Evolutionary conservation across 148 eudicot species (phyloP), one percentile per base, ranked within the genome.

Genomic region (Rhododendron molle): DNA sequence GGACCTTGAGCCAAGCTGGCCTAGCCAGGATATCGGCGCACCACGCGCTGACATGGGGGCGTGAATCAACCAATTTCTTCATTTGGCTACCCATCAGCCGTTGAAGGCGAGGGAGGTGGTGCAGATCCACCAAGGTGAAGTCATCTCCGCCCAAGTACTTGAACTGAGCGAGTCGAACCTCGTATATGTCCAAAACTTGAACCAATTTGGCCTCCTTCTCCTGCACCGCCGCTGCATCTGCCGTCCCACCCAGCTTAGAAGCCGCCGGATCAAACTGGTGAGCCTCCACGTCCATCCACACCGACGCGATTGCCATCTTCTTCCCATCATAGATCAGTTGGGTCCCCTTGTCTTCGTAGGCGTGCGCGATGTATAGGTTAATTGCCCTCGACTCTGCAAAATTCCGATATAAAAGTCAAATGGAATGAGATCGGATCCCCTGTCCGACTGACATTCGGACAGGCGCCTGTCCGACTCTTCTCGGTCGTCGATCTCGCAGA

Each of bases 51-150:
- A 54, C 60, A 54, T 16, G 60, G 60, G 60, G 60, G 20, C 60
- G 60, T 54, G 60, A 54, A 54, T 54, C 60, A 54, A 54, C 16
- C 3, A 54, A 0, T 16, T 54, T 54, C 60, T 54, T 54, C 20
- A 16, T 5, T 15, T 54, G 60, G 21, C 20, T 54, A 16, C 60
- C 21, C 60, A 54, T 54, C 21, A 54, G 49, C 67, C 36, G 16
- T 16, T 54, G 60, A 54, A 54, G 16, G 60, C 21, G 4, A 54
- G 60, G 60, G 60, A 54, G 60, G 60, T 54, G 60, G 60, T 54
- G 21, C 21, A 54, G 90, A 89, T 95, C 98, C 0, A 40, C 58
- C 58, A 52, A 15, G 5, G 20, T 52, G 58, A 52, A 52, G 58
- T 52, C 20, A 4, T 52, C 58, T 52, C 58, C 58, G 0, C 58